Base-by-base conservation (phyloP, 2,329 filamentous ascomycete genomes). In the Trichoderma semiorbis region DNA sequence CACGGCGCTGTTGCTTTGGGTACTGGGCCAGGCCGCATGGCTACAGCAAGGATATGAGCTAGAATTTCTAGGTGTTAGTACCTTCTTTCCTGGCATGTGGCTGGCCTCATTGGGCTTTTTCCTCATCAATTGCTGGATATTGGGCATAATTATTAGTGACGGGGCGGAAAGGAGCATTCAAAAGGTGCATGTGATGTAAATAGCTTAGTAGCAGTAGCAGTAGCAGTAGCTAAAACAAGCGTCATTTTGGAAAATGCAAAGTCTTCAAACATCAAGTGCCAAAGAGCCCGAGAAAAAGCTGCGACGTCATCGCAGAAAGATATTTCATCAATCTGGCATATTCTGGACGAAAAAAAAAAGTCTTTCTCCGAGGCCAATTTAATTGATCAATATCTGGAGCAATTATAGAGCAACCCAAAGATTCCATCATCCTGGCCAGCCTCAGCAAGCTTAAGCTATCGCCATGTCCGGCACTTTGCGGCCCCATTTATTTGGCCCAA, bases 81-180 rank as follows among this genome's bases (percentile, higher is more conserved):
- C 92, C 0, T 99, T 98, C 78, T 87, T 94, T 11, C 94, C 95
- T 0, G 94, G 94, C 0, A 83, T 99, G 1, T 98, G 93, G 89
- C 74, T 88, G 0, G 86, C 93, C 0, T 92, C 93, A 0, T 80
- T 97, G 16, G 83, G 83, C 0, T 98, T 99, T 83, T 98, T 98
- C 79, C 80, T 90, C 1, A 88, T 94, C 18, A 98, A 99, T 79
- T 91, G 90, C 75, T 97, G 93, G 90, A 93, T 98, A 69, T 79
- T 99, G 50, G 93, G 93, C 0, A 84, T 97, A 61, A 90, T 98
- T 57, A 87, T 98, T 7, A 79, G 80, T 2, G 96, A 98, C 80
- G 85, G 85, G 3, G 81, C 74, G 12, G 63, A 55, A 5, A 57
- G 7, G 14, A 64, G 47, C 69, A 43, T 50, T 4, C 65, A 73